Evolutionary conservation across 352 stramenopile species (phyloP), one percentile per base, ranked within the genome.

Genomic region (Phytophthora colocasiae): DNA sequence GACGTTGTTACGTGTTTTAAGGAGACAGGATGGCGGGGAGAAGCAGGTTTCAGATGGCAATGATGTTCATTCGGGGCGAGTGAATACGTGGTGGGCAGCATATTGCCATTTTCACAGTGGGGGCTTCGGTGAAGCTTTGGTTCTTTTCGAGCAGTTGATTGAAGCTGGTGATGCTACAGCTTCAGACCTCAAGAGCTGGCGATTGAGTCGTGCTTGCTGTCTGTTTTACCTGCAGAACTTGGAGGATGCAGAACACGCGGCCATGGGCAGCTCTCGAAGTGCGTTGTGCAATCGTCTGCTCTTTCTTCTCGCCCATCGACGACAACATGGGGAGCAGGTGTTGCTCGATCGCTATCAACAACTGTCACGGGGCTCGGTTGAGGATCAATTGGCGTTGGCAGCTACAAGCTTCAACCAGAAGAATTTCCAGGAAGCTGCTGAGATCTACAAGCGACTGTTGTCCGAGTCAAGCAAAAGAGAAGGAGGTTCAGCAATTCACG

Each of bases 301-400:
- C 10, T 90, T 80, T 49, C 58, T 90, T 6, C 49, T 87, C 2
- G 74, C 75, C 0, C 68, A 88, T 48, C 39, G 44, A 19, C 61
- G 66, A 36, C 36, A 78, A 19, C 64, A 83, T 11, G 47, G 56
- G 2, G 91, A 97, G 41, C 89, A 93, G 39, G 59, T 98, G 7
- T 83, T 98, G 38, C 71, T 94, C 26, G 95, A 98, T 66, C 91
- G 77, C 29, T 86, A 87, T 52, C 62, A 83, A 31, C 73, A 82
- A 11, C 69, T 90, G 15, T 74, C 73, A 3, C 46, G 56, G 10
- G 17, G 60, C 6, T 71, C 50, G 2, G 50, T 63, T 10, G 40
- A 66, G 31, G 77, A 90, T 22, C 74, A 85, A 19, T 50, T 89
- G 17, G 69, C 81, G 3, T 19, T 89, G 5, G 77, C 81, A 48